Base-by-base conservation (phyloP, 768 basidiomycete species). In the Hericium rajendrae region DNA sequence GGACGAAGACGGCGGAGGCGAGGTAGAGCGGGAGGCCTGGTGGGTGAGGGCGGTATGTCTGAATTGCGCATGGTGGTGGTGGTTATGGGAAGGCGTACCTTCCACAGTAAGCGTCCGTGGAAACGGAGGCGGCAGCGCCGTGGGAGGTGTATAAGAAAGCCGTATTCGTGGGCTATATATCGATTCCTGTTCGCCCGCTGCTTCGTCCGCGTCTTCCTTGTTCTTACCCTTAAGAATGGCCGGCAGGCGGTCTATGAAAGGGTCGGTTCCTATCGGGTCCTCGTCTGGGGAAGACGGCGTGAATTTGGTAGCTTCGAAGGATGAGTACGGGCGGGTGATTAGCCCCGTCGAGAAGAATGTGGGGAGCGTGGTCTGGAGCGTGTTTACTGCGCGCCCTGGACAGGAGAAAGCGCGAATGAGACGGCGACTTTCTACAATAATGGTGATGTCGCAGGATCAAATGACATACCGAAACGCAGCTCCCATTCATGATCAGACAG, bases 401-500 rank as follows among this genome's bases (percentile, higher is more conserved):
- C 11, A 16, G 22, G 20, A 20, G 39, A 12, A 6, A 6, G 6
- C 28, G 16, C 16, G 28, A 8, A 10, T n/a, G 16, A n/a, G 20
- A 11, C 38, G 12, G 51, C 32, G 46, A 43, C 39, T 28, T 20
- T 13, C 38, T 39, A 22, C 49, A 12, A 28, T 38, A 28, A 22
- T 37, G n/a, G 48, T 22, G 38, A 56, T 22, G 54, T 59, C 26
- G 26, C 26, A 26, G 26, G 26, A 22, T 37, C 11, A 24, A 9
- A n/a, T 20, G 24, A 37, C 70, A 39, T 57, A 85, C 88, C 87
- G 64, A 86, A 87, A 24, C 86, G 82, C 52, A 89, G 76, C 65
- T 88, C 81, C 88, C 88, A 91, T 63, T 91, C 88, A 6, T 76
- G 73, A 67, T 91, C 88, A 1, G 85, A 79, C 8, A 89, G 38